Percentiles rank a stretch among this genome's conserved stretches.
These are phyloP conservation scores for Zygotorulaspora florentina DNA, from an alignment of 805 yeast genomes.

Conservation along the genomic window DNA sequence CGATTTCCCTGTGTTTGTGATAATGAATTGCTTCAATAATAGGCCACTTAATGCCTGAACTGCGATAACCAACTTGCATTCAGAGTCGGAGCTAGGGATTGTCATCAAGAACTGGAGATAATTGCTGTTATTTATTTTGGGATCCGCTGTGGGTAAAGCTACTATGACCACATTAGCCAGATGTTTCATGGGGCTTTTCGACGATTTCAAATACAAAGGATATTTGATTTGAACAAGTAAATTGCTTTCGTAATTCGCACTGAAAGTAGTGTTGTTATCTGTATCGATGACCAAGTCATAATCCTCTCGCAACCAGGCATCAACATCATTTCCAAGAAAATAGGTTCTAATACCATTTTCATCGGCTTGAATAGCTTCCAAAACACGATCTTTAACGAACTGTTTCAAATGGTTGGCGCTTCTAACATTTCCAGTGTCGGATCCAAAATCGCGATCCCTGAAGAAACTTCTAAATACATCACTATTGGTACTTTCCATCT, in stretches of 20 bases:
- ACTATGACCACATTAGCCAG: conserved; percentile 19
- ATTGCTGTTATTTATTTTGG: conserved; percentile 1
- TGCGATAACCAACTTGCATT: conserved; percentile 22
- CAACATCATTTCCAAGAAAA: conserved; percentile 16
- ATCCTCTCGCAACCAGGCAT: conserved; percentile 14
- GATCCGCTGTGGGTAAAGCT: conserved; percentile 10
- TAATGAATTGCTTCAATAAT: conserved; percentile 18
- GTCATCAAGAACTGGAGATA: conserved; percentile 6
- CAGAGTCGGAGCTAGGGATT: conserved; percentile 7
- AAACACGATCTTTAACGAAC: conserved; percentile 14
- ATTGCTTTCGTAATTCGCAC: conserved; percentile 10
- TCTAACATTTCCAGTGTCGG: conserved; percentile 7
- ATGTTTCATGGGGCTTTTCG: conserved; percentile 10
- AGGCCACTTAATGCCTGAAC: conserved; percentile 13
- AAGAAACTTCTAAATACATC: conserved; percentile 7
- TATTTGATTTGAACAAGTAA: conserved; percentile 16
- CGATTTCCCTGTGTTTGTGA: conserved; percentile 20
- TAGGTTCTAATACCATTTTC: conserved; percentile 24
- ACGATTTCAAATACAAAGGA: conserved; percentile 16
- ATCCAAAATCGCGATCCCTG: conserved; percentile 5
- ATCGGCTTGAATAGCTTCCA: conserved; percentile 23
- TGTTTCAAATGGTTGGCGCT: conserved; percentile 7
- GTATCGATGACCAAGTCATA: conserved; percentile 17
- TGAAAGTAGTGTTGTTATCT: conserved; percentile 6
- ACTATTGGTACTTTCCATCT: conserved; percentile 2